Base-by-base conservation (phyloP, 305 asterid species). In the Lippia alba region DNA sequence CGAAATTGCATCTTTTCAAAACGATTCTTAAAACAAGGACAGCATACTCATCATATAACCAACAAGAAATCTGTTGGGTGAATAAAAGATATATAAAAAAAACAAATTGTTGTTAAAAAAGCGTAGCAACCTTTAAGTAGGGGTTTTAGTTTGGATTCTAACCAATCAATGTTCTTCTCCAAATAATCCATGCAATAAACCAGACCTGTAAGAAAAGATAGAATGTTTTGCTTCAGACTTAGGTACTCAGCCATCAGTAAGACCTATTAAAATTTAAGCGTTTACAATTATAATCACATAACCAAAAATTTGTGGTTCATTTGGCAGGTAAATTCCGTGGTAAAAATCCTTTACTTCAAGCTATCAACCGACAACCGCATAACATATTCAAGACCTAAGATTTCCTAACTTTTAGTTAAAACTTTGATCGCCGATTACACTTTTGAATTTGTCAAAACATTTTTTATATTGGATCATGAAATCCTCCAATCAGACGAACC, bases 161-260 rank as follows among this genome's bases (percentile, higher is more conserved):
- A 74, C 99, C 99, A 94, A 75, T 92, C 97, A 14, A 94, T 87
- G 81, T 94, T 94, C 86, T 86, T 90, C 88, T 87, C 96, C 87
- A 94, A 80, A 83, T 85, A 94, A 78, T 94, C 91, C 96, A 94
- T 94, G 88, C 98, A 94, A 80, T 91, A 91, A n/a, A 94, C 82
- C 62, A 94, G 95, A 64, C 99, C 97, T 91, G 78, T 32, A 75
- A 74, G 51, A 50, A 67, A 78, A 49, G 49, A 76, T 54, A 45
- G 50, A 65, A 41, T 5, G 41, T 36, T 48, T 34, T 24, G 56
- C 53, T 56, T 53, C 73, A 65, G 40, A 30, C 17, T 66, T 68
- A 59, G 51, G 68, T 66, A 36, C 19, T 54, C 24, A 11, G 14
- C 55, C 49, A 69, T 11, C 73, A 71, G 58, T 64, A 72, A 30